Percentiles rank a stretch among this genome's conserved stretches.
phyloP scores from a whole-genome alignment of 2,329 filamentous ascomycete species.

The Microdochium nivale region DNA sequence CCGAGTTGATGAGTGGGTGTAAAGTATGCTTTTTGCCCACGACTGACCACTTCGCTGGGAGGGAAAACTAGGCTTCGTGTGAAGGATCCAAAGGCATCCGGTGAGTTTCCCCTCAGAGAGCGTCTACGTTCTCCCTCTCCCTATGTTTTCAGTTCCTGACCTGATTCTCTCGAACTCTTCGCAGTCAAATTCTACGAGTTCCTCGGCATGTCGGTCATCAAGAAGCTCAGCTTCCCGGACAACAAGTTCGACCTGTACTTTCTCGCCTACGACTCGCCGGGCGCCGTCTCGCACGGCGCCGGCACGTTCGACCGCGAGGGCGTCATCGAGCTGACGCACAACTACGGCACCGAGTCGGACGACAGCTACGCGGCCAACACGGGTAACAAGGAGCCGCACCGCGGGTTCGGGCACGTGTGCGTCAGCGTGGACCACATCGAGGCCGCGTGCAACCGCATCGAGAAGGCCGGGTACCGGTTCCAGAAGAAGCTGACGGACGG shows the following conservation, averaged over 20 bases:
- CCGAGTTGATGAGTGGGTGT: no score
- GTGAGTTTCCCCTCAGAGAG: slow-evolving; percentile 34
- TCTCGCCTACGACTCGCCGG: slow-evolving; percentile 74
- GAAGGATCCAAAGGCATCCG: slow-evolving; percentile 80
- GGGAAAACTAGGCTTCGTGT: slow-evolving; percentile 67
- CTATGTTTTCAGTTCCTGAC: no score
- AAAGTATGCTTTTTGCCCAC: no score
- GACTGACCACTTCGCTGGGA: not conserved
- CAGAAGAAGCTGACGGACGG: slow-evolving; percentile 93
- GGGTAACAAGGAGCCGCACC: slow-evolving; percentile 83
- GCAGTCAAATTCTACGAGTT: slow-evolving; percentile 88
- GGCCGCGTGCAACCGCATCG: slow-evolving; percentile 80
- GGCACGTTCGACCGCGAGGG: slow-evolving; percentile 76
- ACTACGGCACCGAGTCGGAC: slow-evolving; percentile 85
- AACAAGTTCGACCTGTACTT: slow-evolving; percentile 95
- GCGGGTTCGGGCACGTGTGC: slow-evolving; percentile 79
- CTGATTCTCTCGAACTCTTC: not conserved
- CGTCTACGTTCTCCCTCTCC: no score
- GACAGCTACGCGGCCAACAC: slow-evolving; percentile 72
- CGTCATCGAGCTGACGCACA: slow-evolving; percentile 76
- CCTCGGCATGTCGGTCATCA: slow-evolving; percentile 77
- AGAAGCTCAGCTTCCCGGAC: slow-evolving; percentile 74
- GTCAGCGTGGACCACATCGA: slow-evolving; percentile 79
- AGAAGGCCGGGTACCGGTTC: slow-evolving; percentile 85
- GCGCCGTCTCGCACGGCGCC: slow-evolving; percentile 64